Conservation (phyloP, 2,329 filamentous ascomycete species). For the Ceratocystiopsis brevicomis region DNA sequence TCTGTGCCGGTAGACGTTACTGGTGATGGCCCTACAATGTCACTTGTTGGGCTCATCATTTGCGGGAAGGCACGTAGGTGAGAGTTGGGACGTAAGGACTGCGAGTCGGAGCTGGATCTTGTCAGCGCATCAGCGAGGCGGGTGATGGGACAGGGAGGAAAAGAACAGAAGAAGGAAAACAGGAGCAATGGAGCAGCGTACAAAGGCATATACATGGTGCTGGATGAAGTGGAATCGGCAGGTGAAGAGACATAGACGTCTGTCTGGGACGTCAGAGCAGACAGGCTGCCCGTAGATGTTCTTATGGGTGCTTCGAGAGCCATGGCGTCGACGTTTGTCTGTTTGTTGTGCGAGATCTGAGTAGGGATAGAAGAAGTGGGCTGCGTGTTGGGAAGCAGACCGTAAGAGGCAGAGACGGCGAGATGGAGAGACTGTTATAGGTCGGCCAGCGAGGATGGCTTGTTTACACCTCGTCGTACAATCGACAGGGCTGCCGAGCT, state of each 20-base stretch:
- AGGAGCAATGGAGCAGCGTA: slow-evolving; percentile 25
- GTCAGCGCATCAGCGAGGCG: slow-evolving; percentile 4
- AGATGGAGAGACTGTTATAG: too few species aligned
- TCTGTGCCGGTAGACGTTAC: slow-evolving; percentile 74
- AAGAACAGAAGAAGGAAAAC: slow-evolving; percentile 30
- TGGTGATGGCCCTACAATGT: slow-evolving; percentile 62
- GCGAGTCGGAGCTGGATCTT: slow-evolving; percentile 22
- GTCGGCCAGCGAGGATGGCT: too few species aligned
- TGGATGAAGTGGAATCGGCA: slow-evolving; percentile 26
- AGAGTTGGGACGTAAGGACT: slow-evolving; percentile 32
- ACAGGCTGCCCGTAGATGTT: slow-evolving; percentile 39
- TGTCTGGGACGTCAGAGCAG: slow-evolving; percentile 31
- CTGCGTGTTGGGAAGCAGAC: neutral
- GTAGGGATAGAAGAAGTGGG: too few species aligned
- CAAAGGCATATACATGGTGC: slow-evolving; percentile 32
- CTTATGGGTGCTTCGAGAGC: slow-evolving; percentile 43
- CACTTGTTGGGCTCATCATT: slow-evolving; percentile 42
- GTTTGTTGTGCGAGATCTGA: too few species aligned
- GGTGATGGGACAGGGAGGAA: slow-evolving; percentile 10
- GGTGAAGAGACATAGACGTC: slow-evolving; percentile 37
- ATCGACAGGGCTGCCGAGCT: too few species aligned
- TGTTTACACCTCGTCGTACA: too few species aligned
- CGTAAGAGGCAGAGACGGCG: too few species aligned
- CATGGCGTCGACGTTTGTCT: slow-evolving; percentile 20
- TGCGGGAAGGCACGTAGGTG: slow-evolving; percentile 30